Evolutionary conservation across 1,139 yeast genomes (phyloP).

Genomic region (Meyerozyma guilliermondii): DNA sequence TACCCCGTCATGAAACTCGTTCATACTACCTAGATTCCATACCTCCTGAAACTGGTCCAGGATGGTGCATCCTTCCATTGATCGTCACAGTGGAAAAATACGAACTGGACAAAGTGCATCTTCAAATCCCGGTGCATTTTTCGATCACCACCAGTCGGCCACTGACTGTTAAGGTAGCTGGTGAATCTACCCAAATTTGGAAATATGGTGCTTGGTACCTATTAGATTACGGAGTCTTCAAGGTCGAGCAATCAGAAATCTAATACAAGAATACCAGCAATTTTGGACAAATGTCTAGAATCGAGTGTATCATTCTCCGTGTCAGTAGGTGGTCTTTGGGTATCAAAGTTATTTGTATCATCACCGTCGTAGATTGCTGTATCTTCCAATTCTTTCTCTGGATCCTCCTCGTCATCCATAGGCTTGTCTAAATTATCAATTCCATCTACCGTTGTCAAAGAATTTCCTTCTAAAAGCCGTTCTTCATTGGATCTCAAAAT

Average conservation of each 20-base stretch:
- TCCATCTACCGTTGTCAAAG: constrained; percentile 24
- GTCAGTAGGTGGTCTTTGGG: constrained; percentile 1
- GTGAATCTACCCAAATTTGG: background rate
- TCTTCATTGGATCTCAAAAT: constrained; percentile 56
- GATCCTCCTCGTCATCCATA: constrained; percentile 15
- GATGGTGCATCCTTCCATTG: constrained; percentile 11
- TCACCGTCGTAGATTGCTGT: background rate
- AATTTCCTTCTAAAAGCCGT: constrained; percentile 28
- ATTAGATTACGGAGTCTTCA: background rate
- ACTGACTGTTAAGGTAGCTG: background rate
- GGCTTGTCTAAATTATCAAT: constrained; percentile 22
- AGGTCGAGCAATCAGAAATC: constrained; percentile 8
- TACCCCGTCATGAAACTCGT: background rate
- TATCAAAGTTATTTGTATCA: background rate
- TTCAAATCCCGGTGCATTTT: background rate
- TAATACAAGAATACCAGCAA: constrained; percentile 12
- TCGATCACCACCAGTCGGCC: background rate
- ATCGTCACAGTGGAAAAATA: constrained; percentile 2
- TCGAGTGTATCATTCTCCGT: constrained; percentile 10
- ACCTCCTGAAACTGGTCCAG: background rate
- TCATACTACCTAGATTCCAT: background rate
- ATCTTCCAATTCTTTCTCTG: constrained; percentile 1
- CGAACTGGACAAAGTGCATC: background rate
- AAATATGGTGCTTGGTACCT: background rate
- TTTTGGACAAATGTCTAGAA: constrained; percentile 11